Evolutionary conservation across 1,139 yeast species (phyloP), one percentile per base, ranked within the genome.

Genomic region (Yamadazyma mexicana): DNA sequence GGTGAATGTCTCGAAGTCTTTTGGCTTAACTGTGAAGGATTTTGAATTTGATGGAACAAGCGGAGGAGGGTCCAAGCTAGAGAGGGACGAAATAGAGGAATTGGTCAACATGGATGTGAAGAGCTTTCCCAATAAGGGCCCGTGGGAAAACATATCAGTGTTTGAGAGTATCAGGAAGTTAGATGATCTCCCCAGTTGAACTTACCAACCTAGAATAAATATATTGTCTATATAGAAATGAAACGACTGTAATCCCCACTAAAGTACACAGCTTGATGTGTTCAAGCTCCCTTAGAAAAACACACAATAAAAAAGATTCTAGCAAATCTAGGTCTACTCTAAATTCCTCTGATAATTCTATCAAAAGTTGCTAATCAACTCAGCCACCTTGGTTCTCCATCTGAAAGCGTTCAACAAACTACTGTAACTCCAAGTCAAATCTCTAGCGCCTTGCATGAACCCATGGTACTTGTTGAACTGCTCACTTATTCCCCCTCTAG

Each of bases 341-440:
- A 22, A 31, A 18, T 10, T 17, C 14, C 25, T 17, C 32, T 18
- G 16, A 16, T 17, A n/a, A 20, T 20, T 20, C 20, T n/a, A 8
- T 22, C 11, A 32, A 32, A 32, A 8, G 10, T 9, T 16, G 5
- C n/a, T 17, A 26, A 24, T 18, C 14, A 33, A 31, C 9, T 37
- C 27, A 10, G 22, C 17, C 14, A 43, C 38, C 26, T 40, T 47
- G 1, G 33, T 50, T 58, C 91, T 76, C 81, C 87, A 79, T 58
- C 87, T 73, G 39, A 76, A 65, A 2, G 92, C 79, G 49, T 79
- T 75, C 82, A 87, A 83, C 40, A 86, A 78, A 2, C 95, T 77
- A 31, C 91, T 81, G 59, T 87, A 87, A 48, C 95, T 84, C 98
- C 98, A 92, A 5, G 97, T 89, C 54, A 92, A 75, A 50, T 87